Evolutionary conservation across 164 flowering plant species (phyloP).

Genomic region (Nymphaea colorata): DNA sequence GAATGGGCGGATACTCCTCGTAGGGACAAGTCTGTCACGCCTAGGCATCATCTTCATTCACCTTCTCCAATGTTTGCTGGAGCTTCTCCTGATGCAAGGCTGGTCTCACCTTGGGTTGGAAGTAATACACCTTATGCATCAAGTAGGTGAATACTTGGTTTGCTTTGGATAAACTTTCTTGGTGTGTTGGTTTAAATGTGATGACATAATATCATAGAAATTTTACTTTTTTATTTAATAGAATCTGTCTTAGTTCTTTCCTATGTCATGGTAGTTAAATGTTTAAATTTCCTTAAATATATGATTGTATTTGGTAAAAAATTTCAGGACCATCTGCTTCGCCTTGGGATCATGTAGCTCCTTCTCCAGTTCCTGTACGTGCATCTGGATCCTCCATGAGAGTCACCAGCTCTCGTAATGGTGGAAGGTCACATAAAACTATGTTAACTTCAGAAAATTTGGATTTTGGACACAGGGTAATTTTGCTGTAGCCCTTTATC

Average conservation of each 20-base stretch:
- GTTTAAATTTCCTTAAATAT: too few relatives aligned
- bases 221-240: too few relatives aligned
- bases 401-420: constrained; percentile 39
- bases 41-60: constrained; percentile 52
- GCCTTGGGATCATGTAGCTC: constrained; percentile 76
- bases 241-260: too few relatives aligned
- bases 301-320: constrained; percentile 1
- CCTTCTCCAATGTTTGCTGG: constrained; percentile 81
- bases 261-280: too few relatives aligned
- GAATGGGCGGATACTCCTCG: constrained; percentile 88
- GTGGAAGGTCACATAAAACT: constrained; percentile 39
- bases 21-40: constrained; percentile 30
- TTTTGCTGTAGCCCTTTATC: too few relatives aligned
- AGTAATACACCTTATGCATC: constrained; percentile 47
- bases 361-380: constrained; percentile 83
- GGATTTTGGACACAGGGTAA: too few relatives aligned
- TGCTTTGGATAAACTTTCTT: too few relatives aligned
- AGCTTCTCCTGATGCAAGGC: constrained; percentile 84
- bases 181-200: too few relatives aligned
- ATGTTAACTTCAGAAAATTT: constrained; percentile 19
- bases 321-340: constrained; percentile 30
- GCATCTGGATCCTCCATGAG: constrained; percentile 72
- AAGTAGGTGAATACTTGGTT: constrained; percentile 20
- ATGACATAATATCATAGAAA: too few relatives aligned
- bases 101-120: constrained; percentile 82